Evolutionary conservation across 768 basidiomycete genomes (phyloP).

Genomic region (Termitomyces sp.): DNA sequence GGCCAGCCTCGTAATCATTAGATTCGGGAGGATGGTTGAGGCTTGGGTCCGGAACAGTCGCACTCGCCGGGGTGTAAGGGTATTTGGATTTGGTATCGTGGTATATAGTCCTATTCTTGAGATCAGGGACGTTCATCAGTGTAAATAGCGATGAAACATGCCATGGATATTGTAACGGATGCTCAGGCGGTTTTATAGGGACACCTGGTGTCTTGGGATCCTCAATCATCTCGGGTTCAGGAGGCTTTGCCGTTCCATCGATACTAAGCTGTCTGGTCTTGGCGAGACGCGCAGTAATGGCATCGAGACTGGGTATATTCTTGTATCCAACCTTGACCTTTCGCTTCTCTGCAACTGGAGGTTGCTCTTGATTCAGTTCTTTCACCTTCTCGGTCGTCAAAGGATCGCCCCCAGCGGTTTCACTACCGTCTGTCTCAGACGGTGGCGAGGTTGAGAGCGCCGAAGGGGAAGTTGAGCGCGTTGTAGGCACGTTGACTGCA

Average conservation of each 20-base stretch:
- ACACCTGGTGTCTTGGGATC: constrained; percentile 82
- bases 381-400: constrained; percentile 69
- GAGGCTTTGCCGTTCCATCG: constrained; percentile 66
- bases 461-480: constrained; percentile 67
- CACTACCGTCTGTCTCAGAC: constrained; percentile 37
- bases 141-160: constrained; percentile 32
- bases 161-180: constrained; percentile 85
- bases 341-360: constrained; percentile 26
- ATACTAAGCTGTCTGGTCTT: constrained; percentile 66
- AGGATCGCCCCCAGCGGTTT: constrained; percentile 41
- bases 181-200: constrained; percentile 70
- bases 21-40: constrained; percentile 56
- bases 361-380: constrained; percentile 63
- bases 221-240: constrained; percentile 76
- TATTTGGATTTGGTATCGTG: constrained; percentile 83
- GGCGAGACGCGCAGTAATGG: constrained; percentile 77
- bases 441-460: constrained; percentile 46
- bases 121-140: constrained; percentile 5
- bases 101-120: constrained; percentile 71
- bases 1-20: constrained; percentile 78
- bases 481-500: constrained; percentile 64
- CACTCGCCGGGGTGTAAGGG: constrained; percentile 52
- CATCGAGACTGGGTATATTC: constrained; percentile 84
- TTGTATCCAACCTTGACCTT: constrained; percentile 68
- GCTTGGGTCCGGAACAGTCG: constrained; percentile 26